These are phyloP conservation scores for Suhomyces atakaporum DNA, from an alignment of 1,139 yeast genomes.

Conservation along the genomic window DNA sequence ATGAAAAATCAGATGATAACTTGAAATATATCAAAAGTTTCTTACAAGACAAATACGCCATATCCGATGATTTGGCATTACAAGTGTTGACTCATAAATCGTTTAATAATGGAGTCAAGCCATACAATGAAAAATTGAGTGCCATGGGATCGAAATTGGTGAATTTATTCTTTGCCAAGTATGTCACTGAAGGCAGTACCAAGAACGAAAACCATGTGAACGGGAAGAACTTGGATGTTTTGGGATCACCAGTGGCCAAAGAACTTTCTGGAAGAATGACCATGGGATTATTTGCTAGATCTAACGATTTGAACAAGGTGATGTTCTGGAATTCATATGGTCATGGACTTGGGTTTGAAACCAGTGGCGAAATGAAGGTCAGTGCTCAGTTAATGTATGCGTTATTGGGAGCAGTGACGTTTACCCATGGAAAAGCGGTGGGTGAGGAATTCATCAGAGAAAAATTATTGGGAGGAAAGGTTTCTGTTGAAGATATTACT, in stretches of 20 bases:
- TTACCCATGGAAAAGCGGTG: constrained; percentile 62
- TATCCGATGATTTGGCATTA: constrained; percentile 59
- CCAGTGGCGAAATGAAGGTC: constrained; percentile 58
- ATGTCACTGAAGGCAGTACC: constrained; percentile 41
- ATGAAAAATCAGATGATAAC: constrained; percentile 56
- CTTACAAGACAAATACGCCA: constrained; percentile 42
- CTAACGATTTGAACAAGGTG: constrained; percentile 48
- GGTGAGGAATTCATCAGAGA: constrained; percentile 60
- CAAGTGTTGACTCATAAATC: constrained; percentile 92
- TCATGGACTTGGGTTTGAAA: constrained; percentile 52
- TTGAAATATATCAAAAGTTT: constrained; percentile 50
- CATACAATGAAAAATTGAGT: constrained; percentile 83
- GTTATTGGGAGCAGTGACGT: constrained; percentile 75
- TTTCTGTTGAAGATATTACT: constrained; percentile 23
- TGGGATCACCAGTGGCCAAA: constrained; percentile 59
- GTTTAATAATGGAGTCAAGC: constrained; percentile 86
- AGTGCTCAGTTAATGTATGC: constrained; percentile 74
- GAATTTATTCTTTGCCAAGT: constrained; percentile 58
- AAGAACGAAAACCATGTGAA: constrained; percentile 45
- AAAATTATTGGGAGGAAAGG: constrained; percentile 34
- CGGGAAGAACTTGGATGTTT: constrained; percentile 61
- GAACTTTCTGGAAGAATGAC: constrained; percentile 51
- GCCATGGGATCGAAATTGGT: constrained; percentile 76
- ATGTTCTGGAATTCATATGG: constrained; percentile 76
- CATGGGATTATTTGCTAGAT: constrained; percentile 55